Evolutionary conservation across 225 moss, liverwort and hornwort species (phyloP), one percentile per base, ranked within the genome.

Genomic region (Marchantia paleacea): DNA sequence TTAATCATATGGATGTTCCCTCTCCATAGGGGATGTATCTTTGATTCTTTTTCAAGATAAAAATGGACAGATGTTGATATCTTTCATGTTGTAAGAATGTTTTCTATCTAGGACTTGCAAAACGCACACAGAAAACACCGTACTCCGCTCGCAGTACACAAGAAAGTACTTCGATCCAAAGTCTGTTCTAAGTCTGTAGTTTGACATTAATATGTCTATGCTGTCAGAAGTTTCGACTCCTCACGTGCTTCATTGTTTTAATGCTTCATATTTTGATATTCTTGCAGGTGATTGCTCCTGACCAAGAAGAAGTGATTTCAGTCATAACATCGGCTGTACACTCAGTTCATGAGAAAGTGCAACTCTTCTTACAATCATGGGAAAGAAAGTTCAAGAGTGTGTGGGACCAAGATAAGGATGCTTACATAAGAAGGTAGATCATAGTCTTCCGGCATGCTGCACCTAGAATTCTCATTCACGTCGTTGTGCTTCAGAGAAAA

Each of bases 391-490:
- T 89, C 76, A 94, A 92, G 79, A 90, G 86, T 75, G 92, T 94
- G 39, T 94, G 94, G 94, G 94, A 94, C 87, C 94, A 94, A 83
- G 94, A 94, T 80, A 94, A 94, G 80, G 92, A 94, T 87, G 94
- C 94, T 71, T 94, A 92, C 54, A 94, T 94, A 69, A 87, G 92
- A 47, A 80, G 94, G 94, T 93, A 65, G 57, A 78, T 75, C 24
- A 55, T 5, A 55, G 11, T 52, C 77, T 64, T 51, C 14, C 22
- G 14, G 12, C n/a, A 53, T 10, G 53, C 15, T 25, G 53, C 73
- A 73, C 26, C 26, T 54, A 19, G 0, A 51, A 25, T 12, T 53
- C 26, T n/a, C 20, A 28, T 22, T 28, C 8, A 25, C 25, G 25
- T 73, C 22, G 53, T 53, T 26, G 28, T 53, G 12, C 12, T 26